Evolutionary conservation across 768 basidiomycete genomes (phyloP).

Genomic region (Tylopilus sp.): DNA sequence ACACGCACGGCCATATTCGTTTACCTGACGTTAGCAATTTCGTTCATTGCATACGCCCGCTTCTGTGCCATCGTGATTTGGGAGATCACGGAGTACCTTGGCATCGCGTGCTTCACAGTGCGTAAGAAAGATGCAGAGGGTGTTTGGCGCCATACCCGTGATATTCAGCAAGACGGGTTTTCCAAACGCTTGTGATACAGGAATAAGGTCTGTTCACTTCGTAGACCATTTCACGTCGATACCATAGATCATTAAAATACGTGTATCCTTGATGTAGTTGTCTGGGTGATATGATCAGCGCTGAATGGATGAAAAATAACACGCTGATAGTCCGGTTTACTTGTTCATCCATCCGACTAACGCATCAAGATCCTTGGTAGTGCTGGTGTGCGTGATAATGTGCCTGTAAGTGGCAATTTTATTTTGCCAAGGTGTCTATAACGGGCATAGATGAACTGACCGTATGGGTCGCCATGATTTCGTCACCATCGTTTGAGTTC

Average conservation of each 20-base stretch:
- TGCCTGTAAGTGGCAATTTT: too few species aligned
- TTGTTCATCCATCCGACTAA: too few species aligned
- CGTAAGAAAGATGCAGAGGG: slow-evolving; percentile 75
- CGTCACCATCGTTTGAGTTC: too few species aligned
- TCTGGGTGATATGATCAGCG: neutral
- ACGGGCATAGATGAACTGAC: too few species aligned
- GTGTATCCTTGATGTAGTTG: too few species aligned
- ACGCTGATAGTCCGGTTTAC: too few species aligned
- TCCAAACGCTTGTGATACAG: slow-evolving; percentile 20
- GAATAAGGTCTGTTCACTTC: neutral
- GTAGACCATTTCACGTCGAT: slow-evolving; percentile 1
- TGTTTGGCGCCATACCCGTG: slow-evolving; percentile 46
- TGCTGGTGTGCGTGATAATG: too few species aligned
- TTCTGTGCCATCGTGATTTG: slow-evolving; percentile 81
- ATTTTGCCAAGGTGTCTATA: too few species aligned
- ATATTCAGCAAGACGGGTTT: slow-evolving; percentile 25
- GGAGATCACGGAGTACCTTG: slow-evolving; percentile 88
- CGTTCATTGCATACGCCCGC: slow-evolving; percentile 66
- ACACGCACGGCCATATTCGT: slow-evolving; percentile 68
- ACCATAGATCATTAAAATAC: neutral
- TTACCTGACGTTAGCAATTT: slow-evolving; percentile 62
- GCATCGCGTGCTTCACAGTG: slow-evolving; percentile 94
- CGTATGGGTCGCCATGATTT: too few species aligned
- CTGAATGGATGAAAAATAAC: neutral
- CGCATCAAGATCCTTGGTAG: neutral